Evolutionary conservation across 2,329 filamentous ascomycete species (phyloP).

Genomic region (Aspergillus fischeri): DNA sequence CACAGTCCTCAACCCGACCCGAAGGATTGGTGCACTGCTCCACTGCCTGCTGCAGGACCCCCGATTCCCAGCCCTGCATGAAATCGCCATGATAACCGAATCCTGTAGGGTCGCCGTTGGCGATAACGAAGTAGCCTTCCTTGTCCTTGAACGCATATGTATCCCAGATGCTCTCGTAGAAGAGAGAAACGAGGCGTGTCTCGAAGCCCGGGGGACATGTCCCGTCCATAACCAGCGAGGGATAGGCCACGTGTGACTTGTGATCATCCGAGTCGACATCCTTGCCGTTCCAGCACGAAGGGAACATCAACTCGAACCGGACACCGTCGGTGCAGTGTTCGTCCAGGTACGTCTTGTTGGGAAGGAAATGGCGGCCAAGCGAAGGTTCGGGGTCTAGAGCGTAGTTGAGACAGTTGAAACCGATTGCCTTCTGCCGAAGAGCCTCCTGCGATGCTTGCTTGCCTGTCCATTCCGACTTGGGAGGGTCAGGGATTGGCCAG

Average conservation of each 20-base stretch:
- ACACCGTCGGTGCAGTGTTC: conserved; percentile 76
- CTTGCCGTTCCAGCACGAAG: conserved; percentile 81
- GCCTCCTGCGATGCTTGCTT: conserved; percentile 65
- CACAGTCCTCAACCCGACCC: conserved; percentile 69
- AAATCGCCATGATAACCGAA: conserved; percentile 77
- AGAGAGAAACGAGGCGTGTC: conserved; percentile 66
- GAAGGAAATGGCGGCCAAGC: conserved; percentile 75
- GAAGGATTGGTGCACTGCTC: conserved; percentile 68
- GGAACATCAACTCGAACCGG: conserved; percentile 81
- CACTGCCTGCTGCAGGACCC: conserved; percentile 68
- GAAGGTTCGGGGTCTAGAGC: conserved; percentile 60
- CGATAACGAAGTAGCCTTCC: conserved; percentile 67
- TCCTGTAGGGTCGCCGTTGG: conserved; percentile 74
- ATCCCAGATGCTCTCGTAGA: conserved; percentile 83
- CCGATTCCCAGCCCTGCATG: conserved; percentile 69
- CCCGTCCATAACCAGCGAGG: conserved; percentile 70
- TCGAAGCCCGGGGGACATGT: conserved; percentile 67
- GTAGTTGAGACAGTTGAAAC: conserved; percentile 96
- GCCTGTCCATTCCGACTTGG: conserved; percentile 66
- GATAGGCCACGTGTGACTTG: conserved; percentile 70
- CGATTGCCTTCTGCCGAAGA: conserved; percentile 74
- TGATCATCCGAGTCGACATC: conserved; percentile 53
- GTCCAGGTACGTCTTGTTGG: conserved; percentile 75
- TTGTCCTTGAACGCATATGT: conserved; percentile 61
- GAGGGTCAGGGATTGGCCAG: conserved; percentile 61